These are phyloP conservation scores for Volutella citrinella DNA, from an alignment of 2,329 filamentous ascomycete genomes.

Conservation along the genomic window DNA sequence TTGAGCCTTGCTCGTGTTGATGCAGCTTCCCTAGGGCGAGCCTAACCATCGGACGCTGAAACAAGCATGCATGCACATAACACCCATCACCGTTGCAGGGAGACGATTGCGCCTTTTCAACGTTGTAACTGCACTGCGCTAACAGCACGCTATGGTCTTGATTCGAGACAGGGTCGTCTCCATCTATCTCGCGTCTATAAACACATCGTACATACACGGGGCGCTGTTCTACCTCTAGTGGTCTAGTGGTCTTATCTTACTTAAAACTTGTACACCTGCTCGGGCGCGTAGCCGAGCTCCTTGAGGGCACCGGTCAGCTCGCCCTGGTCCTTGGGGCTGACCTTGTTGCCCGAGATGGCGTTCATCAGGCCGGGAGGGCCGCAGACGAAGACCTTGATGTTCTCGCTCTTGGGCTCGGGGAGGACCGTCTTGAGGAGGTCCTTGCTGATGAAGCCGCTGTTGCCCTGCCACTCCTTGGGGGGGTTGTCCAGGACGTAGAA, in stretches of 20 bases:
- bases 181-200: no score
- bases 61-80: no score
- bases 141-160: no score
- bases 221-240: neutral
- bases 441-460: slow-evolving; percentile 81
- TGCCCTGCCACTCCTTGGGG: slow-evolving; percentile 74
- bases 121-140: neutral
- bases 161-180: no score
- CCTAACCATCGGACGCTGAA: no score
- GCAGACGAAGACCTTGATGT: slow-evolving; percentile 96
- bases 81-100: no score
- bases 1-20: no score
- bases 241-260: neutral
- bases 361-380: slow-evolving; percentile 93
- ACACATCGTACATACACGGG: neutral
- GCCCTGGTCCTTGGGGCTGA: slow-evolving; percentile 89
- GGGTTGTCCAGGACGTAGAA: slow-evolving; percentile 91
- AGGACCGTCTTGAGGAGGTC: slow-evolving; percentile 92
- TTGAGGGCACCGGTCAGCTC: slow-evolving; percentile 79
- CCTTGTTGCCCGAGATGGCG: slow-evolving; percentile 84
- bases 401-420: slow-evolving; percentile 85
- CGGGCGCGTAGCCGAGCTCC: slow-evolving; percentile 65
- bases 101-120: no score
- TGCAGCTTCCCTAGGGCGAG: no score
- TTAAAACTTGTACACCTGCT: slow-evolving; percentile 96